phyloP scores from a whole-genome alignment of 1,284 basidiomycete species.

The Naganishia sp. region DNA sequence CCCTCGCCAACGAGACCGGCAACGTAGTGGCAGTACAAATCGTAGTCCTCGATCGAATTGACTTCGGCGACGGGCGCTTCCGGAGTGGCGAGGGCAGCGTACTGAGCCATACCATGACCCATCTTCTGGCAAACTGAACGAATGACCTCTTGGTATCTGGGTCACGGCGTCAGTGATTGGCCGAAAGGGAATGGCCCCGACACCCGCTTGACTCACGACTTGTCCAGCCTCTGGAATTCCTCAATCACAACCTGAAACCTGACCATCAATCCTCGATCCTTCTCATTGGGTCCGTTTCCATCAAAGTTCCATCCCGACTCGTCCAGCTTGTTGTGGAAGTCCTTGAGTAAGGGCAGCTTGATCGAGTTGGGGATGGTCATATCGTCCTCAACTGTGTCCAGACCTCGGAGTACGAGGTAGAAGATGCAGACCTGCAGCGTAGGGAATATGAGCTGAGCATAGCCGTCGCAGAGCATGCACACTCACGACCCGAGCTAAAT shows the following conservation, averaged over 20 bases:
- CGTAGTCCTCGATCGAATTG: slow-evolving; percentile 78
- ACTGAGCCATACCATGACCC: slow-evolving; percentile 95
- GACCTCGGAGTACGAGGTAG: slow-evolving; percentile 87
- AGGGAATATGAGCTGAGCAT: neutral
- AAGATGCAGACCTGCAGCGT: slow-evolving; percentile 81
- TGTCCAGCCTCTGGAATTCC: slow-evolving; percentile 72
- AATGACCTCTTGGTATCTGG: slow-evolving; percentile 78
- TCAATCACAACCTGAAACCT: slow-evolving; percentile 82
- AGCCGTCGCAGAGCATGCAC: neutral
- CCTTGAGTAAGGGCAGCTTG: slow-evolving; percentile 83
- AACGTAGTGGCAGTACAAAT: slow-evolving; percentile 98
- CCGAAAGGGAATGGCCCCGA: neutral
- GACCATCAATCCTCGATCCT: slow-evolving; percentile 82
- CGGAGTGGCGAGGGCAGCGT: slow-evolving; percentile 75
- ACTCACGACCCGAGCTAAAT: slow-evolving; percentile 85
- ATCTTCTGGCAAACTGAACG: slow-evolving; percentile 80
- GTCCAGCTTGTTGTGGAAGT: slow-evolving; percentile 79
- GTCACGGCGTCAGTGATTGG: neutral
- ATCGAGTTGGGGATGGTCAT: slow-evolving; percentile 87
- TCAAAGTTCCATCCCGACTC: slow-evolving; percentile 86
- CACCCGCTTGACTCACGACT: slow-evolving; percentile 59
- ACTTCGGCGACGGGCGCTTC: slow-evolving; percentile 68
- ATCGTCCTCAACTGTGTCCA: slow-evolving; percentile 98
- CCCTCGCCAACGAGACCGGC: slow-evolving; percentile 98
- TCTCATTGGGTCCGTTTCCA: slow-evolving; percentile 82